phyloP scores from a whole-genome alignment of 441 rosid species.

The Aleurites moluccanus region DNA sequence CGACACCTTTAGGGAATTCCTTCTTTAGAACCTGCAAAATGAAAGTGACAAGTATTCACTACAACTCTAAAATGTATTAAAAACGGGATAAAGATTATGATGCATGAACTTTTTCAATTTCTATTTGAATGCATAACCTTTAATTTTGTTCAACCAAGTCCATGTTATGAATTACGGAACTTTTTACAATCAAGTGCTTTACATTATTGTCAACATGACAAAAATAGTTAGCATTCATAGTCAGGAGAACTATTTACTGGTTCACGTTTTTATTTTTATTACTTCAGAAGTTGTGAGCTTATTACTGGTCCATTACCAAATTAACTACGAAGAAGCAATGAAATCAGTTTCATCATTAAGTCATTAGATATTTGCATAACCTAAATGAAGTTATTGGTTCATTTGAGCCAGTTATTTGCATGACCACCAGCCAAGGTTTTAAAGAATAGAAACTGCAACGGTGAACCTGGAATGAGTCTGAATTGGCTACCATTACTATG shows the following conservation, averaged over 20 bases:
- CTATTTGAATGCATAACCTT: background rate
- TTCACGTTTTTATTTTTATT: background rate
- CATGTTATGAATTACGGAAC: background rate
- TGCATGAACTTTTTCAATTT: background rate
- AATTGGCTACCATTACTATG: too few relatives aligned
- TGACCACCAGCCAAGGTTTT: background rate
- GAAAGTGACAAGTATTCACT: conserved; percentile 8
- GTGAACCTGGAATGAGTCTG: too few relatives aligned
- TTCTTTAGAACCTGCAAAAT: conserved; percentile 65
- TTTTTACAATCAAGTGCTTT: background rate
- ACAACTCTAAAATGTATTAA: background rate
- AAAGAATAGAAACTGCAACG: too few relatives aligned
- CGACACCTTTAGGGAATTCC: conserved; percentile 86
- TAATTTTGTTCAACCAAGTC: background rate
- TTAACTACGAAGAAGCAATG: background rate
- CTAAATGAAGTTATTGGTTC: conserved; percentile 3
- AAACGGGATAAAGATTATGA: background rate
- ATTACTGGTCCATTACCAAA: background rate
- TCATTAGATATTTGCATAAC: background rate
- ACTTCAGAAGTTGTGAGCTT: background rate
- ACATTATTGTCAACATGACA: too few relatives aligned
- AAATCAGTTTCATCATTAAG: background rate
- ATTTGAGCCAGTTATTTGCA: background rate
- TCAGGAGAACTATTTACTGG: background rate
- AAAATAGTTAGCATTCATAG: background rate